These are phyloP conservation scores for Sphagnum contortum DNA, from an alignment of 225 moss, liverwort and hornwort species.

Conservation along the genomic window DNA sequence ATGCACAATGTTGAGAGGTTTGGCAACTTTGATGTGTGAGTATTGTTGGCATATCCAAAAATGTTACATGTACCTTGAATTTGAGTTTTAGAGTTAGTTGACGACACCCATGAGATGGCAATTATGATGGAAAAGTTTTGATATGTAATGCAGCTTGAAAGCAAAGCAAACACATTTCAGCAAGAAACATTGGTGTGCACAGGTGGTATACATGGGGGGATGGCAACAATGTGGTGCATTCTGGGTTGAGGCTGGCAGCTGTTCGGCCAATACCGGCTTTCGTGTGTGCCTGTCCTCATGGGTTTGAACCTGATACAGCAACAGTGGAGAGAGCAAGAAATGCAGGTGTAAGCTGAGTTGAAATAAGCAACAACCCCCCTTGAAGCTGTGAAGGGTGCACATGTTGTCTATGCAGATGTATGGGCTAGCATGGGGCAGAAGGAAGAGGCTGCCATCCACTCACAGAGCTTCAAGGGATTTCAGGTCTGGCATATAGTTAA, in stretches of 20 bases:
- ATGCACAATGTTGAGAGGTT: no score
- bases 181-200: background rate
- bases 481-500: constrained; percentile 33
- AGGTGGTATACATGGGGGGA: constrained; percentile 98
- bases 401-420: constrained; percentile 84
- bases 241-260: constrained; percentile 89
- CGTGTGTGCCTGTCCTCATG: constrained; percentile 81
- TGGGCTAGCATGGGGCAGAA: constrained; percentile 99
- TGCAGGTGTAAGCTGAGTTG: constrained; percentile 64
- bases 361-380: constrained; percentile 77
- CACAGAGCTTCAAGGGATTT: constrained; percentile 74
- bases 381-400: constrained; percentile 82
- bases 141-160: no score
- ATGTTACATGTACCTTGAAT: no score
- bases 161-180: no score
- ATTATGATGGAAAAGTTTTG: no score
- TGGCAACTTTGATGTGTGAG: no score
- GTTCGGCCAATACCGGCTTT: constrained; percentile 77
- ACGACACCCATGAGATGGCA: no score
- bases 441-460: constrained; percentile 65
- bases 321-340: constrained; percentile 70
- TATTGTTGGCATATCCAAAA: no score
- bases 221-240: constrained; percentile 95
- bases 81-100: no score
- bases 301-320: constrained; percentile 79